Conservation (phyloP, 345 rosid genomes). For the Laguncularia racemosa region DNA sequence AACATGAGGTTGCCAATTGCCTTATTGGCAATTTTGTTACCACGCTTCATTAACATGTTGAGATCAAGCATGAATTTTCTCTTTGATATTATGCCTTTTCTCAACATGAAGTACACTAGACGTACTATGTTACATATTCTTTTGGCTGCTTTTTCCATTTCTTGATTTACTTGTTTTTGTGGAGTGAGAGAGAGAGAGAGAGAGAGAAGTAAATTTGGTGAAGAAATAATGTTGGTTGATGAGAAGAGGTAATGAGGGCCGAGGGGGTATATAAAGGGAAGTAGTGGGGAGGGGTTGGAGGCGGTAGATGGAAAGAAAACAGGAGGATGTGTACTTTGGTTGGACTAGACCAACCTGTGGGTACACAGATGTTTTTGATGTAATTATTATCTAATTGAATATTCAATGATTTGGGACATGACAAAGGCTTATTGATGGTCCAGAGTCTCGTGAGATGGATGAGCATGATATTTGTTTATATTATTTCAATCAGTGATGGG, state of each 20-base stretch:
- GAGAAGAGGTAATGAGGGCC: constrained; percentile 11
- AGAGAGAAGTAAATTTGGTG: constrained; percentile 11
- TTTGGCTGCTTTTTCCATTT: constrained; percentile 45
- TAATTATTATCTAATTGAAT: too few relatives aligned
- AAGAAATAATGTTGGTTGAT: constrained; percentile 2
- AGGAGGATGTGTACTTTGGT: background rate
- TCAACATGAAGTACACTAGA: constrained; percentile 56
- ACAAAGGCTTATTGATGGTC: too few relatives aligned
- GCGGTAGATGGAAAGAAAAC: background rate
- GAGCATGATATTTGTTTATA: too few relatives aligned
- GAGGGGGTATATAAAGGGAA: constrained; percentile 32
- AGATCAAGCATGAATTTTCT: constrained; percentile 61
- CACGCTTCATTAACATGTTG: constrained; percentile 68
- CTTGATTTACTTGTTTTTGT: constrained; percentile 12
- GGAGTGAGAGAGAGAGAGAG: constrained; percentile 5
- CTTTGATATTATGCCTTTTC: constrained; percentile 48
- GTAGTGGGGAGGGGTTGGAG: constrained; percentile 1
- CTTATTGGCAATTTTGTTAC: constrained; percentile 55
- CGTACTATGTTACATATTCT: constrained; percentile 56
- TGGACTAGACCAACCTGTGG: too few relatives aligned
- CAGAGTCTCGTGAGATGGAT: too few relatives aligned
- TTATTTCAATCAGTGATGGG: too few relatives aligned
- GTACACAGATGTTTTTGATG: too few relatives aligned
- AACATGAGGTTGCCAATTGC: constrained; percentile 53
- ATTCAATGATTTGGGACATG: too few relatives aligned